These are phyloP conservation scores for Blastomyces emzantsi DNA, from an alignment of 2,329 filamentous ascomycete species.

Conservation along the genomic window DNA sequence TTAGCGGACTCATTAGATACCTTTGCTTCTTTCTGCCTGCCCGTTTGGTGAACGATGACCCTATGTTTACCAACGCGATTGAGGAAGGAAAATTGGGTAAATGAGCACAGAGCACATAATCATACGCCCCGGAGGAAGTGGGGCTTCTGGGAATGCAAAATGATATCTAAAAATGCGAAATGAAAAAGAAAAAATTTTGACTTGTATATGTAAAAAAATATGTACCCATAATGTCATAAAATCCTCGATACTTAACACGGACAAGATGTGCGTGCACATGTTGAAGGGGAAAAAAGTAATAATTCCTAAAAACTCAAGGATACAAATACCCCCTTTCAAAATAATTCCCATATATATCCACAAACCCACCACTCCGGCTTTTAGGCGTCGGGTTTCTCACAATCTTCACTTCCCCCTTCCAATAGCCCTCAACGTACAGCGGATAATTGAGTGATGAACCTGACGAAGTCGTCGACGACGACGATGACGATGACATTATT, in stretches of 20 bases:
- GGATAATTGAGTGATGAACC: neutral
- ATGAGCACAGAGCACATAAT: neutral
- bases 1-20: neutral
- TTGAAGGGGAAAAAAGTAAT: neutral
- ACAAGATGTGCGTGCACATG: neutral
- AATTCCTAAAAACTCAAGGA: slow-evolving; percentile 29
- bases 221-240: neutral
- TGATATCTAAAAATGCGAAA: neutral
- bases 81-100: neutral
- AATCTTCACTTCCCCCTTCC: slow-evolving; percentile 51
- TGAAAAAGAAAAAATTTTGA: neutral
- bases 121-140: neutral
- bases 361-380: slow-evolving; percentile 32
- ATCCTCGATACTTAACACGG: neutral
- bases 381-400: slow-evolving; percentile 38
- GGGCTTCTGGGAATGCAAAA: neutral
- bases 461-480: neutral
- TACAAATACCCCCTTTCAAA: slow-evolving; percentile 47
- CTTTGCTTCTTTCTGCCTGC: too few species aligned
- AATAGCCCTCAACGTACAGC: slow-evolving; percentile 47
- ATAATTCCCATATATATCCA: slow-evolving; percentile 47
- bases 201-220: neutral
- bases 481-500: neutral
- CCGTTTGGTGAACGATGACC: neutral
- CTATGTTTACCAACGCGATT: neutral